Base-by-base conservation (phyloP, 208 protist species). In the Leishmania martiniquensis region DNA sequence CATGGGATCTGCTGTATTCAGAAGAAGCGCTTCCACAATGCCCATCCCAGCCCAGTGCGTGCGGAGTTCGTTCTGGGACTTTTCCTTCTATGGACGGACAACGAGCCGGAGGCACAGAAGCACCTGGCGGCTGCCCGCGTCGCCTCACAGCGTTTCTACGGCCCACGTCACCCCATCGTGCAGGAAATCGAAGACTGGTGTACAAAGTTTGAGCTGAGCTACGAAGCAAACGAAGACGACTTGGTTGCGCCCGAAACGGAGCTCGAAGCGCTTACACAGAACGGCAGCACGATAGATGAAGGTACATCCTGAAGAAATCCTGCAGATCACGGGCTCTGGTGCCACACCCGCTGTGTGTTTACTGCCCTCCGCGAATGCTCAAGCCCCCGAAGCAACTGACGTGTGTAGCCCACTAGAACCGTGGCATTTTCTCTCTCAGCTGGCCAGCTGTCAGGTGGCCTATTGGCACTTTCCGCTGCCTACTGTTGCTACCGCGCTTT, bases 1-100 rank as follows among this genome's bases (percentile, higher is more conserved):
- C 80, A 93, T 62, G 94, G 92, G 45, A 95, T 97, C 72, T 84
- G 85, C 62, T 82, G 74, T n/a, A 92, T 97, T 82, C 94, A 97
- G 76, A 84, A 87, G 47, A 91, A 96, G 62, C 91, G 94, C 29
- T 95, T 92, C 71, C 85, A 86, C 29, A 62, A 77, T 77, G 57
- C 75, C 5, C 94, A 97, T 71, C 94, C 94, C 25, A 92, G 83
- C 45, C 82, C 90, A 29, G 84, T 87, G 63, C 87, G 90, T 44
- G 91, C 94, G 20, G 76, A 90, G 72, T 94, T 96, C 83, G 77
- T 97, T 10, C 81, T 97, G 9, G 94, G 90, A 0, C 80, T 97
- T 22, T 97, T 95, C 75, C 82, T 96, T 25, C 75, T 97, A 51
- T 97, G 94, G 93, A 83, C 91, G 2, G 85, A 91, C 55, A 91